phyloP scores from a whole-genome alignment of 2,329 filamentous ascomycete genomes.

The Dactylonectria estremocensis region DNA sequence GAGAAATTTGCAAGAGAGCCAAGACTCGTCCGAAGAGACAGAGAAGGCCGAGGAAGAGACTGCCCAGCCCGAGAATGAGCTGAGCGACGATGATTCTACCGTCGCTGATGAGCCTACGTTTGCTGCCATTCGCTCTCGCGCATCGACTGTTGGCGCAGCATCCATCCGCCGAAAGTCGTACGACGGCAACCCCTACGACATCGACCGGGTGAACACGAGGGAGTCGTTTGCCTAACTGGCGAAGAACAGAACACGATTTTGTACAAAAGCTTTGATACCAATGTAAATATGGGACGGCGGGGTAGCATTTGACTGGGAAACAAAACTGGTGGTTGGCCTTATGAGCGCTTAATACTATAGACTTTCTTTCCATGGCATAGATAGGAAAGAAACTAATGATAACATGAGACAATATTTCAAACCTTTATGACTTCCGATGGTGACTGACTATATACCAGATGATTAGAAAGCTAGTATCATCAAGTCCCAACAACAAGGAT shows the following conservation, averaged over 20 bases:
- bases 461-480: no score
- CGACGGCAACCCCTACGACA: conserved; percentile 9
- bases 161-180: neutral
- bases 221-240: neutral
- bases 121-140: neutral
- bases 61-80: no score
- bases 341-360: neutral
- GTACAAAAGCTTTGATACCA: neutral
- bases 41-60: neutral
- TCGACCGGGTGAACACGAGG: conserved; percentile 8
- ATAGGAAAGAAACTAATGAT: neutral
- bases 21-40: neutral
- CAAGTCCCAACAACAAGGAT: no score
- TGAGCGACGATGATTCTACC: neutral
- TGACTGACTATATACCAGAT: no score
- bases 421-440: no score
- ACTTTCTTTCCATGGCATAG: neutral
- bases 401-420: neutral
- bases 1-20: neutral
- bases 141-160: neutral
- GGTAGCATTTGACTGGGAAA: neutral
- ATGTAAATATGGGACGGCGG: neutral
- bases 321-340: neutral
- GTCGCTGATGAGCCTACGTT: conserved; percentile 2
- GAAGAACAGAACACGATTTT: neutral